Conservation (phyloP, 345 rosid species). For the Mangifera indica region DNA sequence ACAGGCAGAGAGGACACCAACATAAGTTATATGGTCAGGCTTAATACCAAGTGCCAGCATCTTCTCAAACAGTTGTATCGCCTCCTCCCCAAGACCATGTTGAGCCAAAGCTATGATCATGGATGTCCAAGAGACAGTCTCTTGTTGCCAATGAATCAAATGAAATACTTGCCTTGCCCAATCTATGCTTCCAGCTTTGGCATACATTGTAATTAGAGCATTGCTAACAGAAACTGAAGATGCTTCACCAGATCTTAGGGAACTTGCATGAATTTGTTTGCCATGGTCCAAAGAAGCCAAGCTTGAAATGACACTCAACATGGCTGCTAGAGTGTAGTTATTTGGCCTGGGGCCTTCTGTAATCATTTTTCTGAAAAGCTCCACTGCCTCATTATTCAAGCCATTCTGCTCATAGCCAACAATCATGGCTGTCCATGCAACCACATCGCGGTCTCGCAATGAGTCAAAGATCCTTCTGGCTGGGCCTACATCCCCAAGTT, state of each 20-base stretch:
- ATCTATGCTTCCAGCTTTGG: conserved; percentile 71
- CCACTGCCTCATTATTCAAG: conserved; percentile 52
- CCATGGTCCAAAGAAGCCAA: conserved; percentile 73
- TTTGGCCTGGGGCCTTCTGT: conserved; percentile 70
- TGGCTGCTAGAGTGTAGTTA: conserved; percentile 75
- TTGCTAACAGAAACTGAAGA: conserved; percentile 68
- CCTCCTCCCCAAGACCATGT: conserved; percentile 88
- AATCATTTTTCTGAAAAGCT: conserved; percentile 67
- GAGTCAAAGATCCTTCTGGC: conserved; percentile 78
- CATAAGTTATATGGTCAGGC: conserved; percentile 90
- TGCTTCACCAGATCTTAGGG: conserved; percentile 55
- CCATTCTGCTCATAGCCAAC: conserved; percentile 87
- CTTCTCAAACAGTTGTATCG: conserved; percentile 71
- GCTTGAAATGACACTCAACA: conserved; percentile 73
- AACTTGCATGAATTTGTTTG: conserved; percentile 81
- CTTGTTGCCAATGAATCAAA: conserved; percentile 35
- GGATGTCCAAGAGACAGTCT: conserved; percentile 84
- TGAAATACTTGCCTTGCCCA: conserved; percentile 56
- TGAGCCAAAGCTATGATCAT: conserved; percentile 87
- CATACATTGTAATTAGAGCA: conserved; percentile 76
- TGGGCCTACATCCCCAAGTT: conserved; percentile 68
- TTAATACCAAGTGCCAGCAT: conserved; percentile 56
- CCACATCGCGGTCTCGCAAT: conserved; percentile 62
- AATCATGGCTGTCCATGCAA: conserved; percentile 91
- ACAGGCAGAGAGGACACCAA: conserved; percentile 92